Conservation (phyloP, 345 rosid species). For the Capsella bursapastoris region DNA sequence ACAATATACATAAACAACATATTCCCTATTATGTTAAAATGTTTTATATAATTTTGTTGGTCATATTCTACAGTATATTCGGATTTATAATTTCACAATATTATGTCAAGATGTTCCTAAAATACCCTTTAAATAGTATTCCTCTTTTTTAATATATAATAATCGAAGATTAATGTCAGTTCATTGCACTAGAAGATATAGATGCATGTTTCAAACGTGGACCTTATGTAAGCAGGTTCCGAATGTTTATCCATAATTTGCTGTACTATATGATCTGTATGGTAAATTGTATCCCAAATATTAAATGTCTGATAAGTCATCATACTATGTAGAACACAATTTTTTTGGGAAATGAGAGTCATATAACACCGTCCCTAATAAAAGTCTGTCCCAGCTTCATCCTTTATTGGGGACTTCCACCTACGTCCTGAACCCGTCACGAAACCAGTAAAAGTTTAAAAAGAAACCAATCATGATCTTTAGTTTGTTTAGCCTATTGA, state of each 20-base stretch:
- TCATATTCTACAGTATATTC: constrained; percentile 32
- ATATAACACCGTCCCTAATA: constrained; percentile 36
- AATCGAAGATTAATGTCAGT: background rate
- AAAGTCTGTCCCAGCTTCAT: constrained; percentile 29
- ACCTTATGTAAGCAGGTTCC: constrained; percentile 30
- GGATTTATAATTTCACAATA: constrained; percentile 5
- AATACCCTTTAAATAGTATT: constrained; percentile 1
- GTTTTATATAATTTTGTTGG: background rate
- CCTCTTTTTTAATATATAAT: background rate
- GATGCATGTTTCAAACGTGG: constrained; percentile 32
- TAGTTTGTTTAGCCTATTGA: too few relatives aligned
- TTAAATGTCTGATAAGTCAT: constrained; percentile 11
- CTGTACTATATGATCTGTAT: background rate
- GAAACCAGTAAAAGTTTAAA: too few relatives aligned
- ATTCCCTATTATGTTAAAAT: background rate
- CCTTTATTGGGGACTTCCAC: constrained; percentile 2
- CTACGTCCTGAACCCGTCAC: too few relatives aligned
- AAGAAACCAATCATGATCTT: too few relatives aligned
- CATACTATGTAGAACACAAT: too few relatives aligned
- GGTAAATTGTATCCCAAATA: background rate
- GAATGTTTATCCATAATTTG: constrained; percentile 29
- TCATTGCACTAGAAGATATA: background rate
- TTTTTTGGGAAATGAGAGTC: background rate
- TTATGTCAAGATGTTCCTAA: background rate
- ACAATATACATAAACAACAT: background rate